Percentiles rank a stretch among this genome's conserved stretches.
Conservation (phyloP, 2,329 filamentous ascomycete genomes). For the Passalora sequoiae region DNA sequence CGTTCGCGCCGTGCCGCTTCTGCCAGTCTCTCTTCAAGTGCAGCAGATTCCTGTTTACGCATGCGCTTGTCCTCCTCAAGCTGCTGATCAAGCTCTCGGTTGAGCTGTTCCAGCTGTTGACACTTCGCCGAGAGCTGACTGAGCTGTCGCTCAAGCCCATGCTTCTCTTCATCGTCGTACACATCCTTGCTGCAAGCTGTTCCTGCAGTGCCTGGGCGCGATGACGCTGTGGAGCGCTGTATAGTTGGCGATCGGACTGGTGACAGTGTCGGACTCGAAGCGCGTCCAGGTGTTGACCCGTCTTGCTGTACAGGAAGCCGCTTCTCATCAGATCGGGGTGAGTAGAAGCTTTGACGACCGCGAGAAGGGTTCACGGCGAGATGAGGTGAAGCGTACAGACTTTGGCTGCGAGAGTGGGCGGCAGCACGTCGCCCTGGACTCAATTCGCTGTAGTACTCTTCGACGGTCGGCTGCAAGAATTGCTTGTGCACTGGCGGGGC, state of each 20-base stretch:
- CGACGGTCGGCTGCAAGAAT: conserved; percentile 32
- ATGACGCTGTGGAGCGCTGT: conserved; percentile 12
- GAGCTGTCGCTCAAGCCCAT: conserved; percentile 23
- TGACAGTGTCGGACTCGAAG: conserved; percentile 30
- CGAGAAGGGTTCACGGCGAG: too few relatives aligned
- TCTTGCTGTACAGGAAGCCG: conserved; percentile 12
- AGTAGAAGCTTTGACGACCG: too few relatives aligned
- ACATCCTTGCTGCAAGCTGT: conserved; percentile 2
- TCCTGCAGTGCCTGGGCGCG: conserved; percentile 3
- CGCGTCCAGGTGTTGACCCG: conserved; percentile 22
- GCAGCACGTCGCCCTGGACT: conserved; percentile 24
- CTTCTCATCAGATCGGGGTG: conserved; percentile 1
- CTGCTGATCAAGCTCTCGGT: conserved; percentile 22
- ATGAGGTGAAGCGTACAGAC: too few relatives aligned
- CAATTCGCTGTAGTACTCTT: conserved; percentile 34
- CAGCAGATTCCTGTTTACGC: conserved; percentile 20
- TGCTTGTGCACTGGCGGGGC: conserved; percentile 25
- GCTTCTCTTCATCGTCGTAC: conserved; percentile 12
- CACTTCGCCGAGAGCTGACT: conserved; percentile 24
- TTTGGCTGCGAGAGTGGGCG: conserved; percentile 11
- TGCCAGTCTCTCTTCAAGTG: conserved; percentile 16
- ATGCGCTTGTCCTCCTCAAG: conserved; percentile 25
- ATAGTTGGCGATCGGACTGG: conserved; percentile 25
- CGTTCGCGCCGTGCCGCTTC: conserved; percentile 23
- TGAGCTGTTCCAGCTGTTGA: conserved; percentile 27